Conservation (phyloP, 1,139 yeast genomes). For the Blastobotrys capitulatus region DNA sequence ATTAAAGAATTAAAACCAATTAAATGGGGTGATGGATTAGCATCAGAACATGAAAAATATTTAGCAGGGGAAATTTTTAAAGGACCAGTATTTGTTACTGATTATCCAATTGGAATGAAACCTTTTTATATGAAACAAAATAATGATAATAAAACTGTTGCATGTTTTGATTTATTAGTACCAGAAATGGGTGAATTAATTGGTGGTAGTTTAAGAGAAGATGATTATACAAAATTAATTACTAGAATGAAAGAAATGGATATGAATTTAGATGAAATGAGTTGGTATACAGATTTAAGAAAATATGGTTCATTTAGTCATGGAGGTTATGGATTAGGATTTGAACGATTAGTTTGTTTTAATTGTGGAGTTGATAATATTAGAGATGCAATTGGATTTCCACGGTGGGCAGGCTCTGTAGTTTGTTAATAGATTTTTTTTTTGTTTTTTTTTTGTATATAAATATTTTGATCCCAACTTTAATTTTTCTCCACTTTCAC, state of each 20-base stretch:
- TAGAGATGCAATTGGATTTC: slow-evolving; percentile 83
- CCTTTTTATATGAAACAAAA: slow-evolving; percentile 83
- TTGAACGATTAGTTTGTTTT: slow-evolving; percentile 76
- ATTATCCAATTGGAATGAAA: slow-evolving; percentile 73
- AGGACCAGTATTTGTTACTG: slow-evolving; percentile 83
- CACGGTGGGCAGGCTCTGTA: slow-evolving; percentile 50
- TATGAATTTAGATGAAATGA: slow-evolving; percentile 47
- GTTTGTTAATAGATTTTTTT: slow-evolving; percentile 35
- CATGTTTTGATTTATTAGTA: slow-evolving; percentile 80
- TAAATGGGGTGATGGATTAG: slow-evolving; percentile 67
- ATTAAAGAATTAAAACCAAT: slow-evolving; percentile 28
- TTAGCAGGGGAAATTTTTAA: slow-evolving; percentile 63
- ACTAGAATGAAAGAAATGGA: slow-evolving; percentile 42
- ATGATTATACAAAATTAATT: slow-evolving; percentile 45
- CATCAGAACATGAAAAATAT: slow-evolving; percentile 89
- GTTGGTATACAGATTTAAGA: slow-evolving; percentile 78
- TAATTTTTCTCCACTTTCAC: neutral
- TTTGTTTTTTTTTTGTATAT: neutral
- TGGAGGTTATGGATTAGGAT: slow-evolving; percentile 97
- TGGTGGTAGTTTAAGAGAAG: slow-evolving; percentile 93
- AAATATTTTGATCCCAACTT: neutral
- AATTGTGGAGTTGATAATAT: slow-evolving; percentile 68
- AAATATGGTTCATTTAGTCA: slow-evolving; percentile 82
- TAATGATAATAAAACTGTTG: slow-evolving; percentile 55
- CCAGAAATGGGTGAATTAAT: slow-evolving; percentile 96